These are phyloP conservation scores for Phytophthora multivora DNA, from an alignment of 352 stramenopile genomes.

Conservation along the genomic window DNA sequence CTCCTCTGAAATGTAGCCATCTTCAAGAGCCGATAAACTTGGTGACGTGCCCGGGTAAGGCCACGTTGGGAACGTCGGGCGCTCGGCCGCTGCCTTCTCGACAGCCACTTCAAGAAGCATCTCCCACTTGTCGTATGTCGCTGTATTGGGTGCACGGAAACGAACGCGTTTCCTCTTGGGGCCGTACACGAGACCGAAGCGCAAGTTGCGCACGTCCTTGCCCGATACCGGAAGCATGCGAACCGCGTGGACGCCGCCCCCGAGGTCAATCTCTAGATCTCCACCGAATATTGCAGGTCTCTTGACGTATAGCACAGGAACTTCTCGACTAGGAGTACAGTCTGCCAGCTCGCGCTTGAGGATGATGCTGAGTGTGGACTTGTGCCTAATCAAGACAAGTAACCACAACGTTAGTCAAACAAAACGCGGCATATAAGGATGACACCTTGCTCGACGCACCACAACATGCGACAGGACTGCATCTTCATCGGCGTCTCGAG, in stretches of 20 bases:
- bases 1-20: conserved; percentile 30
- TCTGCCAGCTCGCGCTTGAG: conserved; percentile 31
- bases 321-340: conserved; percentile 28
- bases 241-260: conserved; percentile 22
- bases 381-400: conserved; percentile 33
- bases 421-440: no score
- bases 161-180: conserved; percentile 37
- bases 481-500: conserved; percentile 40
- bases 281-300: conserved; percentile 22
- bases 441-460: conserved; percentile 10
- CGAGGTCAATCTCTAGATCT: conserved; percentile 36
- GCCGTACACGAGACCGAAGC: conserved; percentile 39
- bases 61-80: conserved; percentile 30
- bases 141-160: conserved; percentile 24
- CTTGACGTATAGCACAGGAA: conserved; percentile 30
- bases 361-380: conserved; percentile 33
- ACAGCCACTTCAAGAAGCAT: conserved; percentile 31
- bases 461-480: conserved; percentile 37
- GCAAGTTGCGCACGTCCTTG: conserved; percentile 33
- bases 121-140: conserved; percentile 39
- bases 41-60: conserved; percentile 16
- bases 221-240: conserved; percentile 39
- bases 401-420: not conserved
- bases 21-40: conserved; percentile 26
- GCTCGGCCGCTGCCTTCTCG: conserved; percentile 33